Conservation (phyloP, 805 yeast genomes). For the Danielia oregonensis region DNA sequence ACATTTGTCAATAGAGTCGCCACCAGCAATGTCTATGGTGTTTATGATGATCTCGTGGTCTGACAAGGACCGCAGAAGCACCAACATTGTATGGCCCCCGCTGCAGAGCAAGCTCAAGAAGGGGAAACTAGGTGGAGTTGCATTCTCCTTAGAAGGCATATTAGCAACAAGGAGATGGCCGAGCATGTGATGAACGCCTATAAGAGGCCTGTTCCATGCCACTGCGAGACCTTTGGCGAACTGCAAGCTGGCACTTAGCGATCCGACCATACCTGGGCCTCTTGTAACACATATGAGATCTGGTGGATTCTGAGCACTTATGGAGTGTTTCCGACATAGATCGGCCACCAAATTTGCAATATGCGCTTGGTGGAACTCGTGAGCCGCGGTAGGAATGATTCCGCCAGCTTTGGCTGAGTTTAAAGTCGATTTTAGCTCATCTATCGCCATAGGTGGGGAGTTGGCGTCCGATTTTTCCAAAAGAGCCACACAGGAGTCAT, state of each 20-base stretch:
- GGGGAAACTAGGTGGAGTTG: constrained; percentile 51
- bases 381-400: constrained; percentile 81
- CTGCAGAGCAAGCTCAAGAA: constrained; percentile 75
- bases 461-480: constrained; percentile 44
- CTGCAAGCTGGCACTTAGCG: constrained; percentile 76
- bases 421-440: constrained; percentile 62
- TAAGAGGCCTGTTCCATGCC: constrained; percentile 71
- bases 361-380: constrained; percentile 64
- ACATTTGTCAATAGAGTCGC: constrained; percentile 91
- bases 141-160: constrained; percentile 19
- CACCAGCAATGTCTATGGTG: constrained; percentile 85
- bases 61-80: constrained; percentile 53
- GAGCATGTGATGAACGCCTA: constrained; percentile 96
- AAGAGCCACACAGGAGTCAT: constrained; percentile 87
- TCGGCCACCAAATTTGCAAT: constrained; percentile 50
- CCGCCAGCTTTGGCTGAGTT: constrained; percentile 73
- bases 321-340: constrained; percentile 36
- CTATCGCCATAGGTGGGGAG: constrained; percentile 47
- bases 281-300: constrained; percentile 86
- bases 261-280: constrained; percentile 97
- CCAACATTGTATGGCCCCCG: constrained; percentile 94
- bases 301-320: constrained; percentile 38
- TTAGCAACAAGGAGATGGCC: constrained; percentile 71
- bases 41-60: constrained; percentile 73
- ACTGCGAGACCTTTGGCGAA: constrained; percentile 79